Evolutionary conservation across 352 stramenopile species (phyloP), one percentile per base, ranked within the genome.

Genomic region (Phytophthora tentaculata): DNA sequence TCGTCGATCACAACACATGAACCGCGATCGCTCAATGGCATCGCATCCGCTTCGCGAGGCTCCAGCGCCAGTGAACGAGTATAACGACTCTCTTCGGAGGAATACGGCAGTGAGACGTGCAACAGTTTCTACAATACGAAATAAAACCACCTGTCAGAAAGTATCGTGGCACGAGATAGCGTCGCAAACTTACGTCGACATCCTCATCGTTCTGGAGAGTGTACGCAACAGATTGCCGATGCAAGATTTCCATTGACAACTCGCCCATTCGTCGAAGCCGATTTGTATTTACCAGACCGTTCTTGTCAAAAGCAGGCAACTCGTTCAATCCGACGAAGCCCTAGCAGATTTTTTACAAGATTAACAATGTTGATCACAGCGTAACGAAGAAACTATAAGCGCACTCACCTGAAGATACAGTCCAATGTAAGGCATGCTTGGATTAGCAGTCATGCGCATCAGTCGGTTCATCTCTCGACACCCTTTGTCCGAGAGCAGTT

Each of bases 351-450:
- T n/a, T 53, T 20, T 3, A 49, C 26, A 67, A 45, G 3, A 14
- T 71, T 16, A 73, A 28, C 12, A 26, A 53, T 19, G 43, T 49
- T 53, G 20, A 29, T 57, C 51, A 13, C n/a, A 45, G 44, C 4
- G 39, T 57, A 28, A 48, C 19, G 10, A 49, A 9, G 14, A 45
- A 63, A n/a, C 17, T 19, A 51, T 1, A 24, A 22, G 9, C 10
- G 23, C 2, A 45, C 54, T 29, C 61, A 93, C 88, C 84, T 96
- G 89, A 26, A 96, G 72, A 50, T 94, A 96, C 2, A 96, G 68
- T 19, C 89, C 89, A 22, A 95, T 88, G 66, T 95, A 96, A 39
- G 89, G 89, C 87, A 96, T 95, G 52, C 81, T 89, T 44, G 87
- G 89, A 17, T 85, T 93, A 7, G 72, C 54, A 7, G 82, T 76